A percentile compares a stretch with the other conserved stretches of the same genome.
Evolutionary conservation across 495 filamentous ascomycete genomes (phyloP).

Genomic region (Xylaria longipes): DNA sequence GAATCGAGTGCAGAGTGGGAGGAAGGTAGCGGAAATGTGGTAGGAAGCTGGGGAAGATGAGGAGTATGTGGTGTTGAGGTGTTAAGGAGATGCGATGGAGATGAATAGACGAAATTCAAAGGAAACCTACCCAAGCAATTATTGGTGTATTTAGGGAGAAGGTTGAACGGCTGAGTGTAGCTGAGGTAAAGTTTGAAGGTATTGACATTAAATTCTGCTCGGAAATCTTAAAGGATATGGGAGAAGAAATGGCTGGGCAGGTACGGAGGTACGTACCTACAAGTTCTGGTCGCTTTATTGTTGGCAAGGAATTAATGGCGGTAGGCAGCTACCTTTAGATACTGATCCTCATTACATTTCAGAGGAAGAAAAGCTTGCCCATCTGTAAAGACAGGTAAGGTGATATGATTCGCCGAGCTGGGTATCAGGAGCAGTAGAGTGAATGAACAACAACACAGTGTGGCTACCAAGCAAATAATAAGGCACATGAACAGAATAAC

Average conservation of each 20-base stretch:
- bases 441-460: background rate
- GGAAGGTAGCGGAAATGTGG: background rate
- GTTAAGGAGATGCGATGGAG: background rate
- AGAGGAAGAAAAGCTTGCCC: background rate
- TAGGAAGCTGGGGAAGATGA: background rate
- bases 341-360: background rate
- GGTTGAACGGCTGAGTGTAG: background rate
- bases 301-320: background rate
- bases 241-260: background rate
- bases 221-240: background rate
- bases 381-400: background rate
- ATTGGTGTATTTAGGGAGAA: background rate
- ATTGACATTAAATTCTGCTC: background rate
- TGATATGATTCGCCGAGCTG: background rate
- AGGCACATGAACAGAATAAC: background rate
- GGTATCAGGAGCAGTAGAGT: background rate
- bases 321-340: background rate
- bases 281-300: background rate
- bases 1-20: background rate
- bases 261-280: background rate
- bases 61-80: background rate
- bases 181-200: background rate
- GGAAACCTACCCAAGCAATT: background rate
- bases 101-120: background rate
- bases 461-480: background rate